Percentiles rank a stretch among this genome's conserved stretches.
Evolutionary conservation across 148 eudicot genomes (phyloP).

Genomic region (Fagopyrum homotropicum): DNA sequence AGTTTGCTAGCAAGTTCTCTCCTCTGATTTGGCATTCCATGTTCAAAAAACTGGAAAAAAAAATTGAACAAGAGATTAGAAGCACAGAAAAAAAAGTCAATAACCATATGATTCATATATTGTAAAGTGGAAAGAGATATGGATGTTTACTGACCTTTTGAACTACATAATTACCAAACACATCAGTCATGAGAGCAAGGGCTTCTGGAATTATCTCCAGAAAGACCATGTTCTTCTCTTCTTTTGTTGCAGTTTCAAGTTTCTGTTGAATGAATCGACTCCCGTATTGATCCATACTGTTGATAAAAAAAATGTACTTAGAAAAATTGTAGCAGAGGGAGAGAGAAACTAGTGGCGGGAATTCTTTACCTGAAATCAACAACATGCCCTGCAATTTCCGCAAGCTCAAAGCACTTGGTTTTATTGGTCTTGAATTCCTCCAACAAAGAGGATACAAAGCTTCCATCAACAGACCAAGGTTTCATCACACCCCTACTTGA

Average conservation of each 20-base stretch:
- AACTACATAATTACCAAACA: conserved; percentile 93
- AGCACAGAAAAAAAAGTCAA: neutral
- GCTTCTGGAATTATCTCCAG: conserved; percentile 84
- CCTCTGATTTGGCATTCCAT: conserved; percentile 71
- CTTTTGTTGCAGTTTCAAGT: conserved; percentile 86
- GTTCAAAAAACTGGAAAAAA: conserved; percentile 77
- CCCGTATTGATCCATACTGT: conserved; percentile 98
- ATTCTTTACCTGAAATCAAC: conserved; percentile 82
- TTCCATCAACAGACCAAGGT: conserved; percentile 41
- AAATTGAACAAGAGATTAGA: neutral
- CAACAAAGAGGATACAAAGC: conserved; percentile 66
- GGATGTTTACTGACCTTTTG: conserved; percentile 58
- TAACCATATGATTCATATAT: neutral
- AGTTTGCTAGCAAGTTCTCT: conserved; percentile 80
- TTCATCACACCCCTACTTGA: conserved; percentile 60
- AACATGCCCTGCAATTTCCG: conserved; percentile 84
- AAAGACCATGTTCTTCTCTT: conserved; percentile 92
- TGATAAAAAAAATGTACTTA: conserved; percentile 10
- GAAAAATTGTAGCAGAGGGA: neutral
- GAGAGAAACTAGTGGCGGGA: neutral
- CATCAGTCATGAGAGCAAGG: conserved; percentile 94
- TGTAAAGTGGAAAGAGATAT: neutral
- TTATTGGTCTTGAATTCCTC: conserved; percentile 97
- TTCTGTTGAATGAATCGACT: conserved; percentile 98
- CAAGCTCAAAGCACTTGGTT: conserved; percentile 74